These are phyloP conservation scores for Malassezia equina DNA, from an alignment of 1,284 basidiomycete genomes.

Conservation along the genomic window DNA sequence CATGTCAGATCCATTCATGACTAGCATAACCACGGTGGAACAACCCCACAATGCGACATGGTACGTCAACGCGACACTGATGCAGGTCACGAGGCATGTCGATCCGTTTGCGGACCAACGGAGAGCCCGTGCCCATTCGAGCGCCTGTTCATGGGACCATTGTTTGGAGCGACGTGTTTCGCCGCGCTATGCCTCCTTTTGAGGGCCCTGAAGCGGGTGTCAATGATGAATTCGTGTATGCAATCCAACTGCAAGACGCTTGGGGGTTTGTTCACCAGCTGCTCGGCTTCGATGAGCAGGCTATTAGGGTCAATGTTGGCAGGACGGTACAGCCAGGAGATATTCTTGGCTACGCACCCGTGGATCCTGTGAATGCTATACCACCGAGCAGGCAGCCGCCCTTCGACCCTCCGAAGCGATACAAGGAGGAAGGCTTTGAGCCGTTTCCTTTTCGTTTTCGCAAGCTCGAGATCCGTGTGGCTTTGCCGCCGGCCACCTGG, in stretches of 20 bases:
- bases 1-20: constrained; percentile 31
- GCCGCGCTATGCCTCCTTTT: constrained; percentile 21
- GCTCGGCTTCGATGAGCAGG: constrained; percentile 23
- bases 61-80: neutral
- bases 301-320: constrained; percentile 17
- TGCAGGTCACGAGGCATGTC: constrained; percentile 8
- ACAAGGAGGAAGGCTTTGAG: constrained; percentile 19
- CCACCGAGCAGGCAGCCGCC: constrained; percentile 25
- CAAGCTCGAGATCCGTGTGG: constrained; percentile 29
- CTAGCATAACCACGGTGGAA: constrained; percentile 16
- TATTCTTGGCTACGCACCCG: constrained; percentile 24
- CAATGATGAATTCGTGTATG: constrained; percentile 30
- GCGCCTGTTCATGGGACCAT: constrained; percentile 32
- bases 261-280: constrained; percentile 38
- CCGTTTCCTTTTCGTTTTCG: constrained; percentile 32
- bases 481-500: constrained; percentile 25
- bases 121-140: constrained; percentile 24
- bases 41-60: neutral
- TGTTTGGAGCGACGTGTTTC: constrained; percentile 29
- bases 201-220: constrained; percentile 21
- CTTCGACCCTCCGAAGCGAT: constrained; percentile 21
- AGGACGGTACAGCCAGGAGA: constrained; percentile 26
- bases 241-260: constrained; percentile 34
- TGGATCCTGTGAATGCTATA: constrained; percentile 16
- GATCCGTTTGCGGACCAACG: constrained; percentile 11